Conservation (phyloP, 495 filamentous ascomycete genomes). For the Astrocystis sublimbata region DNA sequence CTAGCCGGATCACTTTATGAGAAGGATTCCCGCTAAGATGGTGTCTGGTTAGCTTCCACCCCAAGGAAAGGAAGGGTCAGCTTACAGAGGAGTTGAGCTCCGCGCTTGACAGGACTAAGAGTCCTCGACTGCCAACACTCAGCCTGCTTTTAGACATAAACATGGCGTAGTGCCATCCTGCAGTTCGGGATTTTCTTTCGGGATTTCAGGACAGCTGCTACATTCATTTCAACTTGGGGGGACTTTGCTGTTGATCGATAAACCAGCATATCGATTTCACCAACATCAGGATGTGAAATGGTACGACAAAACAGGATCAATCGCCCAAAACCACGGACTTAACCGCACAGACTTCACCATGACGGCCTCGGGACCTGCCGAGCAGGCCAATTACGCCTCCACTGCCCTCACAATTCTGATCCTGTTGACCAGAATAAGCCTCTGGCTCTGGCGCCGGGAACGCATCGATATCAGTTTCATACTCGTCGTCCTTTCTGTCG, state of each 20-base stretch:
- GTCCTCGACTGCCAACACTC: neutral
- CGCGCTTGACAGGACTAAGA: neutral
- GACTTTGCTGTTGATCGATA: neutral
- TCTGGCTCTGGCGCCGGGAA: slow-evolving; percentile 30
- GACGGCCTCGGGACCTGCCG: slow-evolving; percentile 7
- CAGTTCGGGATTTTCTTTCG: neutral
- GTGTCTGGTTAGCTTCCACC: neutral
- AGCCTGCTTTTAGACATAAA: neutral
- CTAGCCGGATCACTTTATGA: neutral
- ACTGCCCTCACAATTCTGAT: slow-evolving; percentile 25
- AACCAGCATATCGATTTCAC: neutral
- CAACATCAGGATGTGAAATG: slow-evolving; percentile 6
- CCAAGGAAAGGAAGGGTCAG: neutral
- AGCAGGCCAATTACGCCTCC: slow-evolving; percentile 23
- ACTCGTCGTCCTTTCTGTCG: slow-evolving; percentile 25
- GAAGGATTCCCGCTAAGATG: slow-evolving; percentile 3
- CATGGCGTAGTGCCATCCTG: neutral
- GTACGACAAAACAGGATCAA: neutral
- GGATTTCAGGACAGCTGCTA: neutral
- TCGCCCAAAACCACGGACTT: neutral
- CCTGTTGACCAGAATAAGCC: slow-evolving; percentile 18
- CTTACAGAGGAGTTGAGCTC: neutral
- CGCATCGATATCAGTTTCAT: slow-evolving; percentile 25
- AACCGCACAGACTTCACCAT: neutral
- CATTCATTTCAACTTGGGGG: neutral